Evolutionary conservation across 805 yeast genomes (phyloP).

Genomic region (Candida adriatica): DNA sequence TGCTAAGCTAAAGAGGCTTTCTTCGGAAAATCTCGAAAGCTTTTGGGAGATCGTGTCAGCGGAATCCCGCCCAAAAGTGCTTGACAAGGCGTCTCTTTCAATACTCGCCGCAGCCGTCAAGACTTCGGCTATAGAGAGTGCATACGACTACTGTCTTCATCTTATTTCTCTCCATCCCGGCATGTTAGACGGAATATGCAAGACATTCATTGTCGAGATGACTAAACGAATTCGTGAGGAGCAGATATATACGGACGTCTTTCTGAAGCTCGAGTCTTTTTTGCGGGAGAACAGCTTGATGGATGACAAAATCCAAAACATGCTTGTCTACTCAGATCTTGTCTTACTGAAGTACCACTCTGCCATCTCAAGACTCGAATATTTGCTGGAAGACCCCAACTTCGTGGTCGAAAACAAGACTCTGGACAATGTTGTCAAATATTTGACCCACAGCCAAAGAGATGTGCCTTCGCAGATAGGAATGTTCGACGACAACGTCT

Average conservation of each 20-base stretch:
- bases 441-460: conserved; percentile 2
- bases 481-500: conserved; percentile 3
- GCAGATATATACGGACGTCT: conserved; percentile 4
- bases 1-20: conserved; percentile 6
- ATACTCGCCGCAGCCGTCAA: conserved; percentile 9
- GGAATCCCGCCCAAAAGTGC: conserved; percentile 4
- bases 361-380: conserved; percentile 8
- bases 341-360: conserved; percentile 4
- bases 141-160: conserved; percentile 10
- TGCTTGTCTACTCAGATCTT: conserved; percentile 14
- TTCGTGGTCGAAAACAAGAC: conserved; percentile 7
- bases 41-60: conserved; percentile 11
- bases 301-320: conserved; percentile 8
- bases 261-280: conserved; percentile 9
- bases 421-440: conserved; percentile 7
- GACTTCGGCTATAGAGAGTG: conserved; percentile 2
- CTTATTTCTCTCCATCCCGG: conserved; percentile 4
- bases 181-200: conserved; percentile 3
- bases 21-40: conserved; percentile 4
- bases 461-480: not conserved
- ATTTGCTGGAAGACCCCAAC: conserved; percentile 1
- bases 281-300: conserved; percentile 5
- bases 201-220: conserved; percentile 5
- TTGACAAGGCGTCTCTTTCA: conserved; percentile 8
- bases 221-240: conserved; percentile 1